Base-by-base conservation (phyloP, 2,329 filamentous ascomycete genomes). In the Aureobasidium melanogenum region DNA sequence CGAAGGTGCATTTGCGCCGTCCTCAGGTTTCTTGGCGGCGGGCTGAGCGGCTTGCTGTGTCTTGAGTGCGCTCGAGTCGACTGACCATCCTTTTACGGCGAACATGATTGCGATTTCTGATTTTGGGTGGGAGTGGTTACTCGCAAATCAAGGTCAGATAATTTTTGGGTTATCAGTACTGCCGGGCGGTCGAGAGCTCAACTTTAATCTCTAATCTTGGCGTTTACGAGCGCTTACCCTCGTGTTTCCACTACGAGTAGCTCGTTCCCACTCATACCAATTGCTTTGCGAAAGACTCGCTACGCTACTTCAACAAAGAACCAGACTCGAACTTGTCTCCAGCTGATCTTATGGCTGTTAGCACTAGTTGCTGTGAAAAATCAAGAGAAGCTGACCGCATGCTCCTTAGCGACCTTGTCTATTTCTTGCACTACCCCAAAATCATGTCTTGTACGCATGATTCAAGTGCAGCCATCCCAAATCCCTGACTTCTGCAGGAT, bases 71-170 rank as follows among this genome's bases (percentile, higher is more conserved):
- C 85, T 83, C 64, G 87, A 82, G 61, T 89, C 84, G 38, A 97
- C 81, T 41, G 90, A 90, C 92, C 93, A 97, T 67, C 94, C 94
- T 69, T 89, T 89, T 32, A 97, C 92, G 10, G 91, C 87, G 74
- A 97, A 97, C 93, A 97, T 93, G 14, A 24, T 57, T 34, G 54
- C 12, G 19, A 0, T 6, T 44, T 7, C 32, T 8, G 8, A 1
- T n/a, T 51, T n/a, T 24, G 48, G 26, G 2, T 17, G 32, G 2
- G 12, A 36, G 6, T 38, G 48, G 12, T 51, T 38, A 6, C 26
- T 10, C 12, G 2, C 2, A 15, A 7, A 34, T 51, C 32, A 36
- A 51, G 47, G 47, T 51, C 34, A 28, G 50, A 54, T 54, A 54
- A 41, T 54, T 54, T 54, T 54, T 54, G 50, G 32, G 50, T 54